phyloP scores from a whole-genome alignment of 345 rosid species.

The Aegle marmelos region DNA sequence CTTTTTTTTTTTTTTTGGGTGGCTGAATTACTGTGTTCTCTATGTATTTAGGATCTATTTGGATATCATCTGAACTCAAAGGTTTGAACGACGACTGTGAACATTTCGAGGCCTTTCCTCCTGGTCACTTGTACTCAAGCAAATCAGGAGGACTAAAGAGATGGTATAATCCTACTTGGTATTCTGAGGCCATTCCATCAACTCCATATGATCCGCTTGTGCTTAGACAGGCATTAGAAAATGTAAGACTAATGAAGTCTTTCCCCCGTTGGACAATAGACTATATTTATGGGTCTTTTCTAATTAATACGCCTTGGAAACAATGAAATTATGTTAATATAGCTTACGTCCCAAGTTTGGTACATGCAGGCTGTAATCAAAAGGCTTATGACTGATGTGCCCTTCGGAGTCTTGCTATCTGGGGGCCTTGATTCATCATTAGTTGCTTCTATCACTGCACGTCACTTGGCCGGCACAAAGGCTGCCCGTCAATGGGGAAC shows the following conservation, averaged over 20 bases:
- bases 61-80: conserved; percentile 87
- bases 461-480: conserved; percentile 69
- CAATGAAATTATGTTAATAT: not conserved
- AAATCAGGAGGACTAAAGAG: conserved; percentile 59
- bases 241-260: conserved; percentile 38
- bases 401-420: conserved; percentile 87
- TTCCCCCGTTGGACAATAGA: not conserved
- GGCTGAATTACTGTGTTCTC: not conserved
- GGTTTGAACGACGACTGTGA: conserved; percentile 90
- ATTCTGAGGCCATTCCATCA: conserved; percentile 62
- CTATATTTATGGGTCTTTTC: not conserved
- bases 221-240: conserved; percentile 66
- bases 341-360: not conserved
- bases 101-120: conserved; percentile 83
- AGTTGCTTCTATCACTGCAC: conserved; percentile 80
- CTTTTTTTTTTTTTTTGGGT: not conserved
- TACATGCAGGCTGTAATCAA: conserved; percentile 74
- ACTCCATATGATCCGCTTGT: conserved; percentile 73
- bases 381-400: conserved; percentile 93
- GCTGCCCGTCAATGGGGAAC: conserved; percentile 83
- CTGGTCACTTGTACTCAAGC: conserved; percentile 92
- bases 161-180: conserved; percentile 96
- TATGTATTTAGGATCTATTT: conserved; percentile 56
- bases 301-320: not conserved
- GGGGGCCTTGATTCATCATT: conserved; percentile 95